Conservation (phyloP, 1,284 basidiomycete species). For the Paramarasmius palmivorus region DNA sequence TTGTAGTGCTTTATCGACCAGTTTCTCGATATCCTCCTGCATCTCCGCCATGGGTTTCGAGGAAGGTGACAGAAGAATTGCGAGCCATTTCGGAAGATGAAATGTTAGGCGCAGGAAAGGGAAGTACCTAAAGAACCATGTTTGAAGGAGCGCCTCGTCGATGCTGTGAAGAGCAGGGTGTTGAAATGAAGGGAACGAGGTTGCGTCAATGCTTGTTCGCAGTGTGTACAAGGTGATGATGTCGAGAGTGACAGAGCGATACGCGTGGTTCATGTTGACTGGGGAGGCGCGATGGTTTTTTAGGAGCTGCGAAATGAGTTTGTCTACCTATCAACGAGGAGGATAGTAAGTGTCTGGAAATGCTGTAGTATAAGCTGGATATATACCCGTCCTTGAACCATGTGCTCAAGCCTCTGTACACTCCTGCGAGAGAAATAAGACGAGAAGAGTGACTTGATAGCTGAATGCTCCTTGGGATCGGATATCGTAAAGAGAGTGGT, state of each 20-base stretch:
- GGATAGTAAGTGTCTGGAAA: too few relatives aligned
- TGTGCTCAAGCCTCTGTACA: background rate
- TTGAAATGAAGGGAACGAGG: too few relatives aligned
- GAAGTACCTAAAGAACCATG: background rate
- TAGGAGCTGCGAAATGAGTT: too few relatives aligned
- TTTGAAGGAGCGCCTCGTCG: too few relatives aligned
- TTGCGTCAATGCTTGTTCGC: too few relatives aligned
- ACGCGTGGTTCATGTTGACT: too few relatives aligned
- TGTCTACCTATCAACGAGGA: too few relatives aligned
- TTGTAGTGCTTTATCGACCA: background rate
- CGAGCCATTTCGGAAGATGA: background rate
- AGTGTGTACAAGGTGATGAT: too few relatives aligned
- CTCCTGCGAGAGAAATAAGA: slow-evolving; percentile 1
- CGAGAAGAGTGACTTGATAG: background rate
- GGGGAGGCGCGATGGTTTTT: too few relatives aligned
- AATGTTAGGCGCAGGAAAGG: background rate
- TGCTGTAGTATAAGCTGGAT: too few relatives aligned
- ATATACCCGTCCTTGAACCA: background rate
- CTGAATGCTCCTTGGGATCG: background rate
- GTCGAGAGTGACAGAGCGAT: too few relatives aligned
- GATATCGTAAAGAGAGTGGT: background rate
- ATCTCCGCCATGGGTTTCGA: background rate
- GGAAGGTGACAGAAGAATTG: background rate
- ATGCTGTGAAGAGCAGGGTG: too few relatives aligned
- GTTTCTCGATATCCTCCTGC: background rate